phyloP scores from a whole-genome alignment of 257 asterid species.

The Datura wrightii region DNA sequence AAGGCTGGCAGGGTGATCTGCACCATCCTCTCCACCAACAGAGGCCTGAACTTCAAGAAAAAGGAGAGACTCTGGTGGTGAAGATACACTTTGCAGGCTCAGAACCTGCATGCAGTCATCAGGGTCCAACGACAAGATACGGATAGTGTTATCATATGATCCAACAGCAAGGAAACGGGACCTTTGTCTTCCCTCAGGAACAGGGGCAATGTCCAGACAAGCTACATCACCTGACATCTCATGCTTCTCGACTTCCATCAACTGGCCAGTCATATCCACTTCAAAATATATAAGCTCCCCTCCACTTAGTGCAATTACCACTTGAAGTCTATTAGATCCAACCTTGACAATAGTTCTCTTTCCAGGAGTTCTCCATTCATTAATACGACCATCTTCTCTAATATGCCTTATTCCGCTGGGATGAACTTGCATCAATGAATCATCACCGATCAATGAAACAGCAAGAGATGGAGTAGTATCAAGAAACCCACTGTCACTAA shows the following conservation, averaged over 20 bases:
- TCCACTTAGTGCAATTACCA: conserved; percentile 96
- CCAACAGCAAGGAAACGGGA: conserved; percentile 99
- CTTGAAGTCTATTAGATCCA: conserved; percentile 97
- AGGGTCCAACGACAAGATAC: conserved; percentile 92
- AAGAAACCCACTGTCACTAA: conserved; percentile 97
- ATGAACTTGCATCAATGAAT: conserved; percentile 98
- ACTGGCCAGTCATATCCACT: conserved; percentile 97
- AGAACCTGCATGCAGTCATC: conserved; percentile 97
- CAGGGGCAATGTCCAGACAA: conserved; percentile 98
- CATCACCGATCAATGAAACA: conserved; percentile 97
- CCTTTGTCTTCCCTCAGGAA: conserved; percentile 98
- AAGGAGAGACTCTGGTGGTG: conserved; percentile 96
- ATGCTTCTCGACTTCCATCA: conserved; percentile 98
- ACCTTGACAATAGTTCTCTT: conserved; percentile 98
- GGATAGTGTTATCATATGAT: conserved; percentile 94
- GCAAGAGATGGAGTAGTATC: conserved; percentile 97
- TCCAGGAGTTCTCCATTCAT: conserved; percentile 99
- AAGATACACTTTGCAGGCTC: conserved; percentile 94
- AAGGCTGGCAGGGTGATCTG: conserved; percentile 98
- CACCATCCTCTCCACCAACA: conserved; percentile 97
- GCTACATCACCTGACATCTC: conserved; percentile 99
- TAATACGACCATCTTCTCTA: conserved; percentile 97
- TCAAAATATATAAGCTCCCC: conserved; percentile 98
- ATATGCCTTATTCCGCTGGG: conserved; percentile 98
- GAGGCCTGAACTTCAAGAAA: conserved; percentile 99